A percentile compares a stretch with the other conserved stretches of the same genome.
These are phyloP conservation scores for Ganoderma meredithae DNA, from an alignment of 1,284 basidiomycete species.

Conservation along the genomic window DNA sequence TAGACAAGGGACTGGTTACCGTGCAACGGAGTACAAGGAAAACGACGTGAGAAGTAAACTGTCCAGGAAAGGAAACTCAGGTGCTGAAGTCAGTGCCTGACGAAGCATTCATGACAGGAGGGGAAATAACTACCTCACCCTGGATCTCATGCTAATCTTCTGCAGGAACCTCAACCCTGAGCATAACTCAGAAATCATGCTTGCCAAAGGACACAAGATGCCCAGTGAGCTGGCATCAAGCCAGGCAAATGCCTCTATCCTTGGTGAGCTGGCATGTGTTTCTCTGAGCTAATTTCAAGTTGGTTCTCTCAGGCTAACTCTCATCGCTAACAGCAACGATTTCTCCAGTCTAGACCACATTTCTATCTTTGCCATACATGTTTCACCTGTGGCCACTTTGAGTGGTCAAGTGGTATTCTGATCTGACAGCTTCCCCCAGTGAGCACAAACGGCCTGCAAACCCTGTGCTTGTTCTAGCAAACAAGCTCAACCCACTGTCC, in stretches of 20 bases:
- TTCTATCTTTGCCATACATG: constrained; percentile 19
- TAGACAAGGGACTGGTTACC: no score
- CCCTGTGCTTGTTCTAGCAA: not conserved
- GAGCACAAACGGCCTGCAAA: not conserved
- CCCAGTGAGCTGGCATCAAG: not conserved
- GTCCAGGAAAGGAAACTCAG: no score
- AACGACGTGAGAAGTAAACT: no score
- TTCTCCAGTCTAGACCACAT: constrained; percentile 6
- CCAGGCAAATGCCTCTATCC: not conserved
- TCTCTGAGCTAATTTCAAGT: not conserved
- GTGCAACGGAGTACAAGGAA: no score
- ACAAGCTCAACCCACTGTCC: not conserved
- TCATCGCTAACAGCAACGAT: not conserved
- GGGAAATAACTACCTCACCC: not conserved
- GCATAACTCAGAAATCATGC: constrained; percentile 20
- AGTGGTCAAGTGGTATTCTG: constrained; percentile 26
- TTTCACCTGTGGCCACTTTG: constrained; percentile 17
- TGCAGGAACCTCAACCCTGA: constrained; percentile 21
- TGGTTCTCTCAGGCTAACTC: not conserved
- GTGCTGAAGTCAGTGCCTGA: no score
- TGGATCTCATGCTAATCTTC: constrained; percentile 22
- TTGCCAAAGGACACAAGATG: constrained; percentile 16
- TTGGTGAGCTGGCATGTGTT: not conserved
- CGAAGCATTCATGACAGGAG: no score
- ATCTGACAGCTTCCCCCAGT: constrained; percentile 13